A percentile compares a stretch with the other conserved stretches of the same genome.
Conservation (phyloP, 1,284 basidiomycete genomes). For the Marasmius oreades region DNA sequence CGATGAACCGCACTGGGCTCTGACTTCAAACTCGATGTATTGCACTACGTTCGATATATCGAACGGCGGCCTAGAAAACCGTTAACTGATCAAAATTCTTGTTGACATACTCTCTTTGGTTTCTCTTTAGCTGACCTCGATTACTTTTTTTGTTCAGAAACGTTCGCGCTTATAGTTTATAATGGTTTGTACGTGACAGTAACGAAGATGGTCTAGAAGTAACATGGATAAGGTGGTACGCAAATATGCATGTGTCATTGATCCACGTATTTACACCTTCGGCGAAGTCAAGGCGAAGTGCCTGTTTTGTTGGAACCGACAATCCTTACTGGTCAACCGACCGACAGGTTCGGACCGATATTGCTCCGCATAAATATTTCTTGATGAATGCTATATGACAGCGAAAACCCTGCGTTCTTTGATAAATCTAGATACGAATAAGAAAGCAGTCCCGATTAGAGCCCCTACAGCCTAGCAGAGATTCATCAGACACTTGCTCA, state of each 20-base stretch:
- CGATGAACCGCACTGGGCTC: constrained; percentile 92
- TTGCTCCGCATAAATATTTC: no score
- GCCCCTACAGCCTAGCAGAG: background rate
- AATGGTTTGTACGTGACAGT: no score
- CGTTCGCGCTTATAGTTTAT: no score
- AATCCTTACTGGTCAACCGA: no score
- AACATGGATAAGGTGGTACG: no score
- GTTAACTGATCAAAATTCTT: constrained; percentile 62
- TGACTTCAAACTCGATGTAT: constrained; percentile 63
- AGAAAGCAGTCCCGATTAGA: background rate
- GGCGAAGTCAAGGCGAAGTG: no score
- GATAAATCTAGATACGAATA: background rate
- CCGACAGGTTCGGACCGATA: no score
- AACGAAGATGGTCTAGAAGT: no score
- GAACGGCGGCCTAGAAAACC: constrained; percentile 88
- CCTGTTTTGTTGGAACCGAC: no score
- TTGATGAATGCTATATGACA: background rate
- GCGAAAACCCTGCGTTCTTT: constrained; percentile 1
- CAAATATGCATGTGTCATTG: no score
- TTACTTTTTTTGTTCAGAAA: background rate
- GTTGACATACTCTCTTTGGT: background rate
- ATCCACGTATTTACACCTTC: no score
- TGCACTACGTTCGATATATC: constrained; percentile 63
- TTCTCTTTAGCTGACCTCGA: background rate
- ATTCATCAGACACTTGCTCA: background rate